Percentiles rank a stretch among this genome's conserved stretches.
phyloP scores from a whole-genome alignment of 495 filamentous ascomycete genomes.

The Glonium stellatum region DNA sequence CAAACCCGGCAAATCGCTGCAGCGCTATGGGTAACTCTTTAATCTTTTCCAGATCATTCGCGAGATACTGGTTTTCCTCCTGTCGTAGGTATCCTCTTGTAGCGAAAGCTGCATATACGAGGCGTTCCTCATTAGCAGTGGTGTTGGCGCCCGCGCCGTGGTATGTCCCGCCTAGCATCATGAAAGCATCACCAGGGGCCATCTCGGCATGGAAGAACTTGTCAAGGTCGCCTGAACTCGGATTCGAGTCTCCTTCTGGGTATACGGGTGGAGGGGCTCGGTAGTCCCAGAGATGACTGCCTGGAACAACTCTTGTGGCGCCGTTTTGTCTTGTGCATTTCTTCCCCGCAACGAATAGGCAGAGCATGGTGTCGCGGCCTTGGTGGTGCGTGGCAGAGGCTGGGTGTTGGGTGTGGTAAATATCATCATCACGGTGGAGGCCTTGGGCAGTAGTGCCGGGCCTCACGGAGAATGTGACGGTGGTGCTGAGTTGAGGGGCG shows the following conservation, averaged over 20 bases:
- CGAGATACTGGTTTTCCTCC: slow-evolving; percentile 34
- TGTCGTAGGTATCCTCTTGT: slow-evolving; percentile 35
- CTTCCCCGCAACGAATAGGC: slow-evolving; percentile 36
- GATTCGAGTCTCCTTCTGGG: not conserved
- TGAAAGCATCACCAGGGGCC: not conserved
- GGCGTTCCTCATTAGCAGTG: slow-evolving; percentile 26
- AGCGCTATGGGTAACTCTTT: slow-evolving; percentile 27
- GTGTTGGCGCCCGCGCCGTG: slow-evolving; percentile 22
- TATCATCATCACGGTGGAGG: slow-evolving; percentile 36
- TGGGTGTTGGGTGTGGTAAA: slow-evolving; percentile 27
- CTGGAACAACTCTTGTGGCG: slow-evolving; percentile 41
- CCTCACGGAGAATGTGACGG: slow-evolving; percentile 30
- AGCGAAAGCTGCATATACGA: slow-evolving; percentile 35
- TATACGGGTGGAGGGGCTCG: slow-evolving; percentile 5
- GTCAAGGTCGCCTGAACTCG: not conserved
- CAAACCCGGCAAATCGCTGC: slow-evolving; percentile 32
- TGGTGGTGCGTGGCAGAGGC: slow-evolving; percentile 8
- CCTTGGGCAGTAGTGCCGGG: slow-evolving; percentile 33
- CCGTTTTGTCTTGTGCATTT: slow-evolving; percentile 38
- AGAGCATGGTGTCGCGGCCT: slow-evolving; percentile 29
- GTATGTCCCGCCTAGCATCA: slow-evolving; percentile 8
- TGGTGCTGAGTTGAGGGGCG: slow-evolving; percentile 31
- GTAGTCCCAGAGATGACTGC: slow-evolving; percentile 40
- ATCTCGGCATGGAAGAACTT: not conserved
- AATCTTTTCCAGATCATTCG: slow-evolving; percentile 30